Evolutionary conservation across 179 eudicot species (phyloP), one percentile per base, ranked within the genome.

Genomic region (Beta lomatogona): DNA sequence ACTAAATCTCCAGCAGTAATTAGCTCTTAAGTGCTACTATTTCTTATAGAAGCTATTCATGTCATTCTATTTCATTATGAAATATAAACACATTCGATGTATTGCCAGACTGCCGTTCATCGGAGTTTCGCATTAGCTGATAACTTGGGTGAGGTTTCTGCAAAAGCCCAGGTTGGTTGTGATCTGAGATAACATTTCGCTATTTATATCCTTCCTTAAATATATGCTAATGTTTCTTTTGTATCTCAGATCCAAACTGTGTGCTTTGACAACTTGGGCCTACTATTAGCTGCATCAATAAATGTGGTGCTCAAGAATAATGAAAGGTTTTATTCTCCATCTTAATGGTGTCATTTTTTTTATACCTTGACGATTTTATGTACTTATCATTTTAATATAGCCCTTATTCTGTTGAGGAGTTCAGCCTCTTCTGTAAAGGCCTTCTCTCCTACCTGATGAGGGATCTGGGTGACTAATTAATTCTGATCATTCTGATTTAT

Each of bases 91-190:
- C 60, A 25, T 77, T 72, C 25, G 73, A 55, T 84, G 65, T 48
- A 44, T 80, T 83, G 46, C 69, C 91, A 96, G 99, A 84, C 97
- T 64, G 99, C 98, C 68, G 93, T 94, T 71, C 99, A 96, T 86
- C 87, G 93, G 78, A 96, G 99, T 87, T 96, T 96, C 84, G 98
- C 99, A 50, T 73, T 91, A 84, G 92, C 92, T 22, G 99, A 94
- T 85, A 96, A 96, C 83, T 86, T 96, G 85, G 99, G 99, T 77
- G 99, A 96, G 91, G 93, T 96, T 85, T 96, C 99, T 77, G 99
- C 99, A 36, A 96, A 96, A 83, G 88, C 91, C 67, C 98, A 96
- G 98, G 99, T 95, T 76, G 45, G 73, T 77, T 83, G 59, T 72
- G 31, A 52, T 59, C 19, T 70, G 73, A 41, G 41, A 60, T 59